Conservation (phyloP, 352 stramenopile genomes). For the Globisporangium heterothallicum region DNA sequence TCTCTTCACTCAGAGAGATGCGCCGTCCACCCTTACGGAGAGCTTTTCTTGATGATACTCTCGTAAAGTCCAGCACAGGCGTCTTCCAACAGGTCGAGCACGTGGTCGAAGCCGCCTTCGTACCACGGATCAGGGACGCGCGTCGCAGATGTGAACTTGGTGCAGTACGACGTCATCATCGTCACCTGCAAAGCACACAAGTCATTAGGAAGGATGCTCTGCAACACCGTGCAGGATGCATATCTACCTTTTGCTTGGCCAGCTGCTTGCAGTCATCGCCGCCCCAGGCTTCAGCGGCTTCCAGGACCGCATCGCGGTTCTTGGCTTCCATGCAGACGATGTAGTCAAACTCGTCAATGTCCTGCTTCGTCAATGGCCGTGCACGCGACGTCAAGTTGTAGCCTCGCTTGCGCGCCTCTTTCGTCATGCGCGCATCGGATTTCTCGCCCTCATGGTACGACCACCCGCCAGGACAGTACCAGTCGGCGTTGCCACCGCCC, state of each 20-base stretch:
- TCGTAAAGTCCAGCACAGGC: slow-evolving; percentile 75
- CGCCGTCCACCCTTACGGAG: too few relatives aligned
- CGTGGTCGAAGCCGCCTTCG: slow-evolving; percentile 86
- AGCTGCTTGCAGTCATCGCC: slow-evolving; percentile 40
- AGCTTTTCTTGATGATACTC: slow-evolving; percentile 23
- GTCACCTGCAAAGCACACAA: slow-evolving; percentile 36
- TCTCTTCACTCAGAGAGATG: too few relatives aligned
- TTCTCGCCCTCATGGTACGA: slow-evolving; percentile 87
- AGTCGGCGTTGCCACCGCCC: slow-evolving; percentile 70
- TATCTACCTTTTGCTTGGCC: slow-evolving; percentile 50
- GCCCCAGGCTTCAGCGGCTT: slow-evolving; percentile 80
- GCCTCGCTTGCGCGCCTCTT: slow-evolving; percentile 78
- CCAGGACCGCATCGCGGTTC: slow-evolving; percentile 77
- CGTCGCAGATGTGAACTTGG: slow-evolving; percentile 45
- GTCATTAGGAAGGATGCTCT: too few relatives aligned
- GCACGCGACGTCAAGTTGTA: slow-evolving; percentile 77
- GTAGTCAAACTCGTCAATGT: slow-evolving; percentile 83
- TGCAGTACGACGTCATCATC: slow-evolving; percentile 84
- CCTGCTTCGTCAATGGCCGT: slow-evolving; percentile 55
- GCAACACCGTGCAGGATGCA: too few relatives aligned
- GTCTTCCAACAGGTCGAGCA: slow-evolving; percentile 87
- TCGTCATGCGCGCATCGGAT: slow-evolving; percentile 79
- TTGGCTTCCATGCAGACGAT: slow-evolving; percentile 89
- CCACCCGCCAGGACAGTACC: slow-evolving; percentile 72
- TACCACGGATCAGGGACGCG: slow-evolving; percentile 82